A percentile compares a stretch with the other conserved stretches of the same genome.
phyloP scores from a whole-genome alignment of 2,329 filamentous ascomycete species.

The Diaporthe eres region DNA sequence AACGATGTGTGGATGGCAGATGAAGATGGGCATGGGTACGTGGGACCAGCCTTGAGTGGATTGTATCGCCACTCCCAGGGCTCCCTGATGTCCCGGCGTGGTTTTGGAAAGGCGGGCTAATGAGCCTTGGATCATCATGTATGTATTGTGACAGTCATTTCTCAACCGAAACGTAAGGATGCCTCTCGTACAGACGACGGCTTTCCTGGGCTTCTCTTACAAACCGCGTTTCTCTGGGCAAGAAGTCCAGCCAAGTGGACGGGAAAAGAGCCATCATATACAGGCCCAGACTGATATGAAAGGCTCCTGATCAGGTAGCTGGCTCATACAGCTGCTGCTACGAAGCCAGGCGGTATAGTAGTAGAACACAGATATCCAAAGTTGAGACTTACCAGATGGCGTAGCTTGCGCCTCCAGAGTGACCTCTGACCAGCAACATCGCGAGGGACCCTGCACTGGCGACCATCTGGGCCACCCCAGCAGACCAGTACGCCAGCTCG shows the following conservation, averaged over 20 bases:
- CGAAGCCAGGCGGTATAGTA: too few relatives aligned
- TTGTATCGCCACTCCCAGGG: background rate
- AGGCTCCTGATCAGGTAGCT: background rate
- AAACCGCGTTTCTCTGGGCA: background rate
- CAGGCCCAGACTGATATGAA: background rate
- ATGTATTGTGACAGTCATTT: background rate
- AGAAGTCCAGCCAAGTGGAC: background rate
- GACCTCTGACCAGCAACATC: conserved; percentile 61
- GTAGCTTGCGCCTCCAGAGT: conserved; percentile 64
- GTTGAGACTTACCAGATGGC: conserved; percentile 60
- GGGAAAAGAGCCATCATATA: background rate
- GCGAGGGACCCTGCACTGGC: conserved; percentile 57
- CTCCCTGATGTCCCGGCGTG: background rate
- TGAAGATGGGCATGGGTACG: background rate
- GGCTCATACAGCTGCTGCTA: background rate
- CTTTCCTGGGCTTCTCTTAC: background rate
- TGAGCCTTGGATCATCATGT: background rate
- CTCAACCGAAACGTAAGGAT: background rate
- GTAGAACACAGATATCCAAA: conserved; percentile 7
- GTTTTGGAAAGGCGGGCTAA: background rate
- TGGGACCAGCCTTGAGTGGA: too few relatives aligned
- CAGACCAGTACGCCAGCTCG: conserved; percentile 65
- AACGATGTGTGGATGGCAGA: background rate
- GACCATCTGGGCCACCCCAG: conserved; percentile 59
- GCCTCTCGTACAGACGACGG: background rate